Base-by-base conservation (phyloP, 352 stramenopile genomes). In the Phytophthora hibernalis region DNA sequence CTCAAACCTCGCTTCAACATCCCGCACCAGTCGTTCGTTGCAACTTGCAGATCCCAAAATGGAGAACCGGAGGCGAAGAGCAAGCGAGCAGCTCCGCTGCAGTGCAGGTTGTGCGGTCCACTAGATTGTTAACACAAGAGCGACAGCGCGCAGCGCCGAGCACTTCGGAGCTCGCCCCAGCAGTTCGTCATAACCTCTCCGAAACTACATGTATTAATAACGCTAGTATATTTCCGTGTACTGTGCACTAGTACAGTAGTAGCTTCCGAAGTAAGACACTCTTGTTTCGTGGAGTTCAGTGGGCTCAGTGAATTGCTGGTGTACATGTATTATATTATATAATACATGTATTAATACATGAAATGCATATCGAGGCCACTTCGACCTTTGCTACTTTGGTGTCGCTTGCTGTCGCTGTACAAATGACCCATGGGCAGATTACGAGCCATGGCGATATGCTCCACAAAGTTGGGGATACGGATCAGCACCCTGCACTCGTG, bases 1-100 rank as follows among this genome's bases (percentile, higher is more conserved):
- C 51, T 68, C 56, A 59, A 7, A 8, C n/a, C 6, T 15, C 18
- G 48, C 55, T 71, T 71, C 37, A 71, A 62, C 49, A 38, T 52
- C 8, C 35, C 24, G 52, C 37, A 15, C 53, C 35, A 59, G 26
- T 69, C 47, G 54, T 47, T 69, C n/a, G 15, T 33, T 54, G 62
- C 54, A 65, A 35, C 10, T 33, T 54, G 62, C 54, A 65, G 43
- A 70, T 64, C 22, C 12, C 44, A 45, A 33, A 33, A 60, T 55
- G 47, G 50, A 49, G 61, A 64, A 47, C 16, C 38, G 37, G 42
- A 42, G 31, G 13, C 18, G 26, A 22, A 56, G 44, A 60, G 60
- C 31, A 51, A 64, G 45, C 38, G 44, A 35, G 13, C 54, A 30
- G n/a, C 21, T 47, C 28, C 10, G 16, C 16, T 3, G 30, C n/a